Evolutionary conservation across 805 yeast species (phyloP).

Genomic region (Schwanniomyces polymorphus): DNA sequence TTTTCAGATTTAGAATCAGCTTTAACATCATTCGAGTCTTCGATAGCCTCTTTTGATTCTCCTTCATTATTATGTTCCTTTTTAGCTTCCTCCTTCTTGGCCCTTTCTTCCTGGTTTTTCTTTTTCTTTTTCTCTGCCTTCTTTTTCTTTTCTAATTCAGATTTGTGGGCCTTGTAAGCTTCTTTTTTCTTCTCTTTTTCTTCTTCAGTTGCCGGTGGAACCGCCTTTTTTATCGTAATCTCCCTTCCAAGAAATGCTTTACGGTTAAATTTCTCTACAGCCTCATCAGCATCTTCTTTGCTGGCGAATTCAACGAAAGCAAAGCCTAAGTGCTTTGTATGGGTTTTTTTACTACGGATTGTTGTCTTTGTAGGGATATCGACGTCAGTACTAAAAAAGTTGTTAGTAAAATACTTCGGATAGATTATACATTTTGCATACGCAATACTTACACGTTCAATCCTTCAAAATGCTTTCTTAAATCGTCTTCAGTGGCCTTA

Average conservation of each 20-base stretch:
- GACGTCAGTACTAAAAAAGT: constrained; percentile 33
- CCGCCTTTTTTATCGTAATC: constrained; percentile 54
- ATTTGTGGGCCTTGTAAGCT: constrained; percentile 28
- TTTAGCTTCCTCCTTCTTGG: constrained; percentile 17
- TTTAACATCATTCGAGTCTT: background rate
- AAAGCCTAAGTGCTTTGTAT: constrained; percentile 52
- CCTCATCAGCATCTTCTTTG: constrained; percentile 44
- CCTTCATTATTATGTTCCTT: constrained; percentile 9
- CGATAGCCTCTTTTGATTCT: constrained; percentile 2
- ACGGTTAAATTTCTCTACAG: constrained; percentile 43
- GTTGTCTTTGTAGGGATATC: constrained; percentile 51
- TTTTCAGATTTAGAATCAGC: background rate
- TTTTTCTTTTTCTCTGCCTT: constrained; percentile 15
- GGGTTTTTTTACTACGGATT: constrained; percentile 31
- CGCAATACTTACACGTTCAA: constrained; percentile 36
- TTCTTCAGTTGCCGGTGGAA: constrained; percentile 50
- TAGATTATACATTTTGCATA: background rate
- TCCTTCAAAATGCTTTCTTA: constrained; percentile 50
- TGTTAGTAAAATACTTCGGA: constrained; percentile 12
- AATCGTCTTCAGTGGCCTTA: constrained; percentile 41
- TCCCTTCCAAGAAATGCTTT: constrained; percentile 45
- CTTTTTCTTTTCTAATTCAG: constrained; percentile 15
- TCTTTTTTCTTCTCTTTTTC: constrained; percentile 39
- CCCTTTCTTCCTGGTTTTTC: constrained; percentile 16
- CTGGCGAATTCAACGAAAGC: constrained; percentile 57